Conservation (phyloP, 1,284 basidiomycete species). For the Ceratobasidium sp. region DNA sequence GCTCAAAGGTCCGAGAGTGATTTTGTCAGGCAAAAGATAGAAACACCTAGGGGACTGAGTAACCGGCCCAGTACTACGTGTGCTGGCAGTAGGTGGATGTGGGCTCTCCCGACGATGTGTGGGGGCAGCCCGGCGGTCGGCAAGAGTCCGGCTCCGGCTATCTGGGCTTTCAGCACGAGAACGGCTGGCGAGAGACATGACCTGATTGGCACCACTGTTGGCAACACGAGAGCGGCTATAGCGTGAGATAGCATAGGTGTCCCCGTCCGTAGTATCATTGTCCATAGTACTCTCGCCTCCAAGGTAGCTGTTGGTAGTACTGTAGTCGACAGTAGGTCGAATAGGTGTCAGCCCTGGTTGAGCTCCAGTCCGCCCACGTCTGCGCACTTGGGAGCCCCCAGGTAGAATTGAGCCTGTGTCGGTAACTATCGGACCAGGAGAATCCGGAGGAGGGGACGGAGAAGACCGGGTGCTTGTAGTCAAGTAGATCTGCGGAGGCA, state of each 20-base stretch:
- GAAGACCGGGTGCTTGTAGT: constrained; percentile 33
- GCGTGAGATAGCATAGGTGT: not conserved
- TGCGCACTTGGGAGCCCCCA: constrained; percentile 14
- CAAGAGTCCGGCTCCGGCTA: not conserved
- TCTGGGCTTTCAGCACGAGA: constrained; percentile 23
- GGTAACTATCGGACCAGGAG: not conserved
- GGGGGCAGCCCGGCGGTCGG: not conserved
- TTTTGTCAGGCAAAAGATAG: constrained; percentile 15
- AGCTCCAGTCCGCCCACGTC: constrained; percentile 9
- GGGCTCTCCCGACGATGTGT: constrained; percentile 37
- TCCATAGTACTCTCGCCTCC: constrained; percentile 42
- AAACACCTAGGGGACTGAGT: not conserved
- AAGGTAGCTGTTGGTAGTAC: constrained; percentile 37
- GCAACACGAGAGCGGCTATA: constrained; percentile 13
- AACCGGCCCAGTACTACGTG: constrained; percentile 11
- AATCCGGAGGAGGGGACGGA: constrained; percentile 33
- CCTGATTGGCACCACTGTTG: not conserved
- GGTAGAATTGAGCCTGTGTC: not conserved
- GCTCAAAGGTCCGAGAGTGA: constrained; percentile 8
- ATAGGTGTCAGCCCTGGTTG: constrained; percentile 10
- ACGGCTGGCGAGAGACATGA: not conserved
- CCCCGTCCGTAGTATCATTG: constrained; percentile 44
- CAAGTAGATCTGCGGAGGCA: constrained; percentile 3
- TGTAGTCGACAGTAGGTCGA: constrained; percentile 36
- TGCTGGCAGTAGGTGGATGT: constrained; percentile 2